Evolutionary conservation across 192 early-diverging fungal species (phyloP), one percentile per base, ranked within the genome.

Genomic region (Diversispora epigaea): DNA sequence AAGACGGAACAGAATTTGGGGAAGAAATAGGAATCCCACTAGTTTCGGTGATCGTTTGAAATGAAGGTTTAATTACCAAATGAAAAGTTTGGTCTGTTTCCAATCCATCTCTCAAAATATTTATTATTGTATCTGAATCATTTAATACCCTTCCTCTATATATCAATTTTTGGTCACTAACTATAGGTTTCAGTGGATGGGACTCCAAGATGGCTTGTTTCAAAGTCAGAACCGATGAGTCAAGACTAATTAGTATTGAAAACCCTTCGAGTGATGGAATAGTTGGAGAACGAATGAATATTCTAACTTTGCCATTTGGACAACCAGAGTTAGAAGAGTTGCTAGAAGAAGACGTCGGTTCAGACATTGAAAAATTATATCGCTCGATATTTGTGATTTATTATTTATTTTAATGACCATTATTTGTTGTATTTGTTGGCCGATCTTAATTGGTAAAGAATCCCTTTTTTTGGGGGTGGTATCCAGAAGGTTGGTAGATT

Each of bases 211-310:
- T 64, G n/a, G 49, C 40, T 64, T 64, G 56, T 55, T 75, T 75
- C 50, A 75, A 61, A 54, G 9, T 22, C 32, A 75, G 62, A 62
- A 75, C 62, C 15, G 73, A 65, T 10, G 58, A 64, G n/a, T 75
- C 39, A 61, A 43, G 44, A 19, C 4, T 75, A 5, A 47, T 52
- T 47, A 64, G 22, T 75, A 75, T 65, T 19, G 62, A 75, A 65
- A 65, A 75, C 12, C 41, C 73, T 6, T 75, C 73, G 39, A 62
- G 61, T 46, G 65, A 52, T 12, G 62, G 12, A 8, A 39, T 73
- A 22, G 73, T 65, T n/a, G 73, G 73, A 6, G 73, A 75, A 43
- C 73, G 58, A 54, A 75, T 75, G 46, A 75, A 75, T 64, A 75
- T 64, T 63, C 62, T 46, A 55, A 75, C 52, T 71, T 71, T 71